Evolutionary conservation across 495 filamentous ascomycete species (phyloP).

Genomic region (Chaetomium tenue): DNA sequence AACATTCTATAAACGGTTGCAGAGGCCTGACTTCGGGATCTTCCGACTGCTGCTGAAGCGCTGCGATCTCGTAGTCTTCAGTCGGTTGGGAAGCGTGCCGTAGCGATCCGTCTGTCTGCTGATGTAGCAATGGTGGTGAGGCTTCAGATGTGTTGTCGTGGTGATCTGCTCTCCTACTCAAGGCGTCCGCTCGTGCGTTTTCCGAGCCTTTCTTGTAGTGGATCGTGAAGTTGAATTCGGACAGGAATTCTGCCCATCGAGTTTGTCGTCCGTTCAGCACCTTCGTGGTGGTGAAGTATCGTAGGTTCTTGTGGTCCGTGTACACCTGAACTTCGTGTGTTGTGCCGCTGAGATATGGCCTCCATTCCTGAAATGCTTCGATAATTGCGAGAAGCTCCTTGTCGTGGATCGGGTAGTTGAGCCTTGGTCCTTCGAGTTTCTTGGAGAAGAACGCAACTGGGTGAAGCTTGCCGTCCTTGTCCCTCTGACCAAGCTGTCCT

Average conservation of each 20-base stretch:
- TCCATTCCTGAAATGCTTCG: conserved; percentile 10
- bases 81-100: background rate
- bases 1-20: background rate
- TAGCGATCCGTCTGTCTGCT: background rate
- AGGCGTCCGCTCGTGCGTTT: conserved; percentile 18
- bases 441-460: conserved; percentile 17
- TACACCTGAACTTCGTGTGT: conserved; percentile 8
- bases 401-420: conserved; percentile 14
- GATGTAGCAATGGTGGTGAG: background rate
- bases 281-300: conserved; percentile 30
- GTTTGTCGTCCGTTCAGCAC: conserved; percentile 31
- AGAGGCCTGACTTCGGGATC: too few relatives aligned
- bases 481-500: conserved; percentile 10
- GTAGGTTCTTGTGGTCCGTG: conserved; percentile 12
- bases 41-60: too few relatives aligned
- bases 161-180: conserved; percentile 15
- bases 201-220: conserved; percentile 25
- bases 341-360: conserved; percentile 12
- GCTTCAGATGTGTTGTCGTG: background rate
- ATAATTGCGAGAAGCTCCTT: conserved; percentile 11
- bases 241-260: conserved; percentile 29
- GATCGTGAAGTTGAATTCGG: conserved; percentile 35
- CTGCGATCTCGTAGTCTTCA: too few relatives aligned
- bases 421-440: conserved; percentile 3
- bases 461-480: conserved; percentile 9